Conservation (phyloP, 2,329 filamentous ascomycete genomes). For the Neofusicoccum sp. region DNA sequence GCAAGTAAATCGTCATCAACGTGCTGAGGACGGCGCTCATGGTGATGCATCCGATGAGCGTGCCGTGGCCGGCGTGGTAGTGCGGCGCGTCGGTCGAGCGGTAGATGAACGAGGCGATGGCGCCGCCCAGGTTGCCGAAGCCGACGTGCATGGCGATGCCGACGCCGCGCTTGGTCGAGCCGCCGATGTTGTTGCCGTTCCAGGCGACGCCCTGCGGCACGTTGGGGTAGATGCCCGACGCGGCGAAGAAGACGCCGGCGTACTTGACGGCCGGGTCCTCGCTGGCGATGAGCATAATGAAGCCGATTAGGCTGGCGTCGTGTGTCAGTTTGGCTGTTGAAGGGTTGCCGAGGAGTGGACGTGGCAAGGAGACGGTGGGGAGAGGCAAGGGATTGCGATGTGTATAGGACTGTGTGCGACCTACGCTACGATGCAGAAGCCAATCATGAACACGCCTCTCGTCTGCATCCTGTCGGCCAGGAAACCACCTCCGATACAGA, state of each 20-base stretch:
- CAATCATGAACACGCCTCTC: conserved; percentile 15
- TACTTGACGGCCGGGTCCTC: conserved; percentile 38
- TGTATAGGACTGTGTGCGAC: background rate
- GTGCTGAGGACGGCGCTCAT: conserved; percentile 56
- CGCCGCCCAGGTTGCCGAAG: conserved; percentile 44
- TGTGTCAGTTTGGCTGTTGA: background rate
- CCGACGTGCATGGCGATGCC: conserved; percentile 61
- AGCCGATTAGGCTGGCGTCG: conserved; percentile 37
- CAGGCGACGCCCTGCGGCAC: conserved; percentile 60
- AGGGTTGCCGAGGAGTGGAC: background rate
- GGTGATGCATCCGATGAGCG: conserved; percentile 47
- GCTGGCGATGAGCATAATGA: conserved; percentile 42
- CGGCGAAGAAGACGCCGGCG: conserved; percentile 44
- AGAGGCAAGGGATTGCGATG: background rate
- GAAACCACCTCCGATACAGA: conserved; percentile 36
- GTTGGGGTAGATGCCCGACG: conserved; percentile 55
- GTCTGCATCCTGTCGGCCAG: conserved; percentile 29
- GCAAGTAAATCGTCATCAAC: conserved; percentile 61
- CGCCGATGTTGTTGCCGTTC: conserved; percentile 62
- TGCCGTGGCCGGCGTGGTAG: conserved; percentile 51
- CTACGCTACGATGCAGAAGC: conserved; percentile 2
- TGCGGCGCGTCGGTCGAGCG: conserved; percentile 45
- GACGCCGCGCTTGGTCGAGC: conserved; percentile 57
- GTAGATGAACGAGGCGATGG: conserved; percentile 54
- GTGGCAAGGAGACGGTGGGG: background rate